Percentiles rank a stretch among this genome's conserved stretches.
Conservation (phyloP, 78 protist species). For the Tieghemostelium lacteum region DNA sequence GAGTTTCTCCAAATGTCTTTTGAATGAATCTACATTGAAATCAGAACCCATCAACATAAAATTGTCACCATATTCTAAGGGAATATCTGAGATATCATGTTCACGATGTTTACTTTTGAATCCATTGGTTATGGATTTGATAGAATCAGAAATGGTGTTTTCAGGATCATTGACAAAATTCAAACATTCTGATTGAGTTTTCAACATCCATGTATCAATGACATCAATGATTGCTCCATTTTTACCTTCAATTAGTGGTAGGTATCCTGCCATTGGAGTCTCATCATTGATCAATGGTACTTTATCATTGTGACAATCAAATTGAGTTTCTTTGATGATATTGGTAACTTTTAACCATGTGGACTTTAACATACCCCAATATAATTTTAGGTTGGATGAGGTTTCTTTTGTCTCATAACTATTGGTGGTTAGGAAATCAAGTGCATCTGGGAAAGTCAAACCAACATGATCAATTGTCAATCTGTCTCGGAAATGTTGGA, state of each 20-base stretch:
- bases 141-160: neutral
- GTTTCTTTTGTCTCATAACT: neutral
- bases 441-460: too few relatives aligned
- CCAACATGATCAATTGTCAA: neutral
- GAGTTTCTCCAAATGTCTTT: neutral
- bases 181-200: neutral
- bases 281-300: neutral
- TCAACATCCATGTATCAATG: slow-evolving; percentile 24
- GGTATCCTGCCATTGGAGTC: neutral
- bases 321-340: slow-evolving; percentile 11
- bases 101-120: neutral
- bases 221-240: slow-evolving; percentile 25
- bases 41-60: slow-evolving; percentile 7
- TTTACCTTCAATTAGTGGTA: neutral
- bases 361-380: neutral
- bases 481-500: slow-evolving; percentile 2
- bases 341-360: slow-evolving; percentile 1
- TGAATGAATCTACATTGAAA: neutral
- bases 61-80: neutral
- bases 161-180: neutral
- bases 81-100: slow-evolving; percentile 22
- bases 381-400: neutral
- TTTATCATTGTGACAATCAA: slow-evolving; percentile 7
- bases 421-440: neutral
- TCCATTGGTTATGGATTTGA: neutral